Conservation (phyloP, 2,329 filamentous ascomycete genomes). For the Aspergillus unguis region DNA sequence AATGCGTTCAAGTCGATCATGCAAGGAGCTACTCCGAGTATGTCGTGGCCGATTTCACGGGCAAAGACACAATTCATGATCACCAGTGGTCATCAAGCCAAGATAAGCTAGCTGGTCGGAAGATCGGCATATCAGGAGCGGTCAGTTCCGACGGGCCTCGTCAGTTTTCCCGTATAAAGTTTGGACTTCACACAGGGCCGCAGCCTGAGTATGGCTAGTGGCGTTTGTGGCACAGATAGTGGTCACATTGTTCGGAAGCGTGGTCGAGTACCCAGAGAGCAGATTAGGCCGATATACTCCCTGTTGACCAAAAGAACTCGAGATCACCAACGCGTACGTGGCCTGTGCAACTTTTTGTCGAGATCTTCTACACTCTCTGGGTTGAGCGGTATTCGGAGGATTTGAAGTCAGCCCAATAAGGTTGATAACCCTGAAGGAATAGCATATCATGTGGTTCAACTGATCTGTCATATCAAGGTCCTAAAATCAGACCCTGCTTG, state of each 20-base stretch:
- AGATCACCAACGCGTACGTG: too few species aligned
- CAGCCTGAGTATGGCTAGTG: too few species aligned
- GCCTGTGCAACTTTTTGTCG: not conserved
- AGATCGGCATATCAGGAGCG: conserved; percentile 2
- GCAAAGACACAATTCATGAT: not conserved
- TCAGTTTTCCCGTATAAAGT: too few species aligned
- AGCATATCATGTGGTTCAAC: not conserved
- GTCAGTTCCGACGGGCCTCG: not conserved
- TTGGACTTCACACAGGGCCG: too few species aligned
- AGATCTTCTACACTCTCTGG: not conserved
- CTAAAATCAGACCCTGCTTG: not conserved
- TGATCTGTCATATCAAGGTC: not conserved
- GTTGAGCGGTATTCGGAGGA: conserved; percentile 6
- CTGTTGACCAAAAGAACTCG: too few species aligned
- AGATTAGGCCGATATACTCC: too few species aligned
- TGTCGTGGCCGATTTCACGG: too few species aligned
- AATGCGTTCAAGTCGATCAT: not conserved
- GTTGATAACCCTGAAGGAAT: not conserved
- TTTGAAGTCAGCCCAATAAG: conserved; percentile 1
- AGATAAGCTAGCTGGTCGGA: not conserved
- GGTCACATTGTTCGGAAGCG: too few species aligned
- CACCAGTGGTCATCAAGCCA: not conserved
- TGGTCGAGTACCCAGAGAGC: too few species aligned
- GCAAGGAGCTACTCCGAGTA: not conserved
- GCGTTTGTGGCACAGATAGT: too few species aligned